Evolutionary conservation across 768 basidiomycete species (phyloP).

Genomic region (Leccinum aurantiacum): DNA sequence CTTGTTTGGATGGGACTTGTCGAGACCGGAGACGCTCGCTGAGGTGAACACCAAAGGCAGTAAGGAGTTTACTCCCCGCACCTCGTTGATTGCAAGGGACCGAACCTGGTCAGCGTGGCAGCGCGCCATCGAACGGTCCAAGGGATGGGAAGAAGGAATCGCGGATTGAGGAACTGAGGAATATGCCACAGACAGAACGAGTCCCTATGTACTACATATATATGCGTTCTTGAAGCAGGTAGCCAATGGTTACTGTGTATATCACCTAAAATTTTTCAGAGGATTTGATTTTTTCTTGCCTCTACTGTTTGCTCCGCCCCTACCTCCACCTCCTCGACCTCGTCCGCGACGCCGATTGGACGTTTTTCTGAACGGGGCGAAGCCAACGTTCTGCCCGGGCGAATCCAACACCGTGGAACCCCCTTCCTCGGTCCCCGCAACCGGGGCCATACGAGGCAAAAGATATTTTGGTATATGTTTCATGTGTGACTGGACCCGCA

Average conservation of each 20-base stretch:
- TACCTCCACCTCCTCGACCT: slow-evolving; percentile 51
- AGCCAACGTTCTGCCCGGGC: slow-evolving; percentile 41
- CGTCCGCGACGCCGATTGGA: slow-evolving; percentile 50
- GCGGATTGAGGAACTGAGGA: slow-evolving; percentile 23
- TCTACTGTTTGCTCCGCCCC: slow-evolving; percentile 33
- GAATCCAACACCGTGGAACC: slow-evolving; percentile 14
- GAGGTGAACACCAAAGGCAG: slow-evolving; percentile 88
- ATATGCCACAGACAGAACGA: not conserved
- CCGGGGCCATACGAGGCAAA: slow-evolving; percentile 66
- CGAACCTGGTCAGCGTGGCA: slow-evolving; percentile 83
- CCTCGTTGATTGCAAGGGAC: slow-evolving; percentile 32
- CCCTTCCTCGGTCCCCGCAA: slow-evolving; percentile 40
- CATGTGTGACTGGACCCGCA: slow-evolving; percentile 89
- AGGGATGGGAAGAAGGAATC: slow-evolving; percentile 71
- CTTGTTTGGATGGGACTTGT: slow-evolving; percentile 91
- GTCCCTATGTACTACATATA: not conserved
- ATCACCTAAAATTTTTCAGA: slow-evolving; percentile 66
- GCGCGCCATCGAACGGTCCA: slow-evolving; percentile 81
- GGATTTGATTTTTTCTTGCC: slow-evolving; percentile 79
- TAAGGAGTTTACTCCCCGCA: slow-evolving; percentile 60
- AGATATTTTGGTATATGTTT: slow-evolving; percentile 95
- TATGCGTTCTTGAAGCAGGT: not conserved
- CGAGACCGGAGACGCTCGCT: slow-evolving; percentile 74
- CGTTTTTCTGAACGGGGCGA: slow-evolving; percentile 73
- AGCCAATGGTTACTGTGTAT: not conserved